Evolutionary conservation across 768 basidiomycete genomes (phyloP), one percentile per base, ranked within the genome.

Genomic region (Gloeostereum incarnatum): DNA sequence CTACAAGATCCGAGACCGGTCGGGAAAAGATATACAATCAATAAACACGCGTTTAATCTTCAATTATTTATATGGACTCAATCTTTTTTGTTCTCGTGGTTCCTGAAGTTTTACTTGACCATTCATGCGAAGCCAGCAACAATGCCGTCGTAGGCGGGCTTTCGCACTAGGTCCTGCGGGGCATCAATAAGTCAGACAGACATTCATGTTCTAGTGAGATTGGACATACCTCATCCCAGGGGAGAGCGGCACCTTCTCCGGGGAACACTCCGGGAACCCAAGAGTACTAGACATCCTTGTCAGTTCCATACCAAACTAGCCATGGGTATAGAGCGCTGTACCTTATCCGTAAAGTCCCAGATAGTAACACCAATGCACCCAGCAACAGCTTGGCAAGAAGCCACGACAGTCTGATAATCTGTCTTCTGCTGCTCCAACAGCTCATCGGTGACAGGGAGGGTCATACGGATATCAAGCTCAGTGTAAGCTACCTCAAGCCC

Each of bases 401-500:
- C 42, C 38, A 80, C 63, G 31, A 79, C 69, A 19, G 61, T 65
- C 53, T 67, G 55, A 46, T 78, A 81, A 50, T 81, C 78, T 43
- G 56, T 60, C 49, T 68, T 59, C 49, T 81, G 77, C 49, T 78
- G 74, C 21, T 56, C 60, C 22, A 73, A 60, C 23, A 68, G 57
- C 1, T 66, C 68, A 6, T 53, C 45, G 2, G 73, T 75, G 9
- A 59, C 64, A 10, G 77, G 78, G 8, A 73, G 58, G 6, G 62
- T 63, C 63, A 78, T 75, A 35, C 78, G 65, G 47, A 75, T 75
- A 49, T 82, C 79, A 34, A 82, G 66, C 50, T 81, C 80, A 2
- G 80, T 82, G 46, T 81, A 70, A 7, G 78, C 78, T 18, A 81
- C 72, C 46, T 81, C 79, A 30, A 82, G 59, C 3, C 81, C 78